phyloP scores from a whole-genome alignment of 176 grass and related monocot species.

The Aegilops speltoides region DNA sequence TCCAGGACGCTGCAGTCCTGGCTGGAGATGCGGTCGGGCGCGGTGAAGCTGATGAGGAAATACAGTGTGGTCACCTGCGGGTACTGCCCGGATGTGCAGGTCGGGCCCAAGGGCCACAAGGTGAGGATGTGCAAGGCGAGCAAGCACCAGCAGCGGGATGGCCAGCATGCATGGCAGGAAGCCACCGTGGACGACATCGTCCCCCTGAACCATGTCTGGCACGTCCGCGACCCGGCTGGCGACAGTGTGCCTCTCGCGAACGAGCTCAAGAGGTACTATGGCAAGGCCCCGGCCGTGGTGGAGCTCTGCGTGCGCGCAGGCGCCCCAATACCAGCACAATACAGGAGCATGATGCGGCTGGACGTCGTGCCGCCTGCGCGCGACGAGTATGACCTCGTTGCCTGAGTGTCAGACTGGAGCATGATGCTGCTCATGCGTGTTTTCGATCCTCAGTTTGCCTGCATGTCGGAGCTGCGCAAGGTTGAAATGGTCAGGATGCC shows the following conservation, averaged over 20 bases:
- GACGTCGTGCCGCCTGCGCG: constrained; percentile 57
- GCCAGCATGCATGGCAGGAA: constrained; percentile 72
- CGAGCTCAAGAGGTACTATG: constrained; percentile 77
- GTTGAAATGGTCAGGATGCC: not conserved
- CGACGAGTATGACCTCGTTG: constrained; percentile 73
- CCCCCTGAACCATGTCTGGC: constrained; percentile 64
- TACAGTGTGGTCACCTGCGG: constrained; percentile 66
- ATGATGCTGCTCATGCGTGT: not conserved
- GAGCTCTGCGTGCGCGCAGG: constrained; percentile 61
- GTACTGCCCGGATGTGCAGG: constrained; percentile 73
- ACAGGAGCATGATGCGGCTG: constrained; percentile 64
- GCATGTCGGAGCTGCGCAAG: not conserved
- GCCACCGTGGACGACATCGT: constrained; percentile 68
- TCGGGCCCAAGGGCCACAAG: constrained; percentile 78
- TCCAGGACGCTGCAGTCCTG: constrained; percentile 47
- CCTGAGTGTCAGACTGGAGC: constrained; percentile 18
- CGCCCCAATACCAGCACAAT: constrained; percentile 36
- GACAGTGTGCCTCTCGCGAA: constrained; percentile 21
- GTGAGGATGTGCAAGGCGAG: constrained; percentile 68
- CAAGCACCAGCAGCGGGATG: constrained; percentile 68
- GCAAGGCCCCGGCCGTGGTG: constrained; percentile 64
- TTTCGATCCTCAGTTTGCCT: not conserved
- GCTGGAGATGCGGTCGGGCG: constrained; percentile 50
- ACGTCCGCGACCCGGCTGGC: not conserved
- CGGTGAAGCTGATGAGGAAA: constrained; percentile 52